phyloP scores from a whole-genome alignment of 257 asterid species.

The Ballota nigra region DNA sequence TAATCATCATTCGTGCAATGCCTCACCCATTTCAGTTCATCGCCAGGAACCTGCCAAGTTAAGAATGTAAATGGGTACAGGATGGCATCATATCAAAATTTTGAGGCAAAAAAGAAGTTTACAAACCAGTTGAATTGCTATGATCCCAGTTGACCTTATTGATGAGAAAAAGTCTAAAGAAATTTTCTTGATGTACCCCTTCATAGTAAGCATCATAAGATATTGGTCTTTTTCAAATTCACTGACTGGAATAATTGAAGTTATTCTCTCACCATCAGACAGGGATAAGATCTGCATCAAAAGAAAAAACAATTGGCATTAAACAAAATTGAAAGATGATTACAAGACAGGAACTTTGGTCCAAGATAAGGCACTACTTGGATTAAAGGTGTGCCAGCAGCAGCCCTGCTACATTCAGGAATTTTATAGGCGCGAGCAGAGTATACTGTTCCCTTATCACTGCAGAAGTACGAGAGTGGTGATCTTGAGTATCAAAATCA shows the following conservation, averaged over 20 bases:
- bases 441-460: conserved; percentile 93
- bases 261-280: conserved; percentile 95
- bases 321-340: conserved; percentile 14
- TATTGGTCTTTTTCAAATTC: conserved; percentile 82
- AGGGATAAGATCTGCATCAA: conserved; percentile 74
- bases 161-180: conserved; percentile 87
- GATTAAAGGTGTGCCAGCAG: conserved; percentile 89
- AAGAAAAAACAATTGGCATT: conserved; percentile 22
- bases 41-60: conserved; percentile 85
- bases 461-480: conserved; percentile 30
- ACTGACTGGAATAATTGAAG: conserved; percentile 91
- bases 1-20: conserved; percentile 80
- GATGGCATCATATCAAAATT: conserved; percentile 9
- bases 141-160: conserved; percentile 92
- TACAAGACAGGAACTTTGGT: conserved; percentile 13
- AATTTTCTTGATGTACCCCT: conserved; percentile 91
- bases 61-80: not conserved
- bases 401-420: conserved; percentile 94
- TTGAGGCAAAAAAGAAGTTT: conserved; percentile 26
- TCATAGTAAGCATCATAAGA: conserved; percentile 89
- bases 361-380: conserved; percentile 52
- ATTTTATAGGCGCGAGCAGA: conserved; percentile 86
- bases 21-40: conserved; percentile 95
- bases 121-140: conserved; percentile 94
- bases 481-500: not conserved